phyloP scores from a whole-genome alignment of 441 rosid genomes.

The Syzygium malaccense region DNA sequence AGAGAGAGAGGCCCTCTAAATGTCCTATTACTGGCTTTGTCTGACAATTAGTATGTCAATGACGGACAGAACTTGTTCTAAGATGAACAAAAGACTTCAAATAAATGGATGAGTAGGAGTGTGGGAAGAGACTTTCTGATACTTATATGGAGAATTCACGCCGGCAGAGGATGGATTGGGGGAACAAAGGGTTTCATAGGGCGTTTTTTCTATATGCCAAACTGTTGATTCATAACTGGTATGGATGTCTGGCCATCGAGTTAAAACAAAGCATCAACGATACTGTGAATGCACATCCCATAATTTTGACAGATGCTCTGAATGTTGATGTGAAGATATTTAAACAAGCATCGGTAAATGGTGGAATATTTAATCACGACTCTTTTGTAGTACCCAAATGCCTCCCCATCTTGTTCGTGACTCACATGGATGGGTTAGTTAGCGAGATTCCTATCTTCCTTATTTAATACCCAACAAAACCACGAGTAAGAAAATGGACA shows the following conservation, averaged over 20 bases:
- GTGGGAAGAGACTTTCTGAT: background rate
- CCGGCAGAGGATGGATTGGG: fast-evolving
- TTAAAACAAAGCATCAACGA: background rate
- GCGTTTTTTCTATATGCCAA: background rate
- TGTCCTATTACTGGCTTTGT: background rate
- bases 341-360: background rate
- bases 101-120: background rate
- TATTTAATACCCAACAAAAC: background rate
- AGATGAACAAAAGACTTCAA: background rate
- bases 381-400: background rate
- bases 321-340: background rate
- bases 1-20: background rate
- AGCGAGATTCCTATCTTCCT: background rate
- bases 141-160: background rate
- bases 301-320: background rate
- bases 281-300: background rate
- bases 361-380: background rate
- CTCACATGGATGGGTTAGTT: background rate
- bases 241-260: no score
- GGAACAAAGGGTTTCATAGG: background rate
- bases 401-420: background rate
- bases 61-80: background rate
- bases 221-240: background rate
- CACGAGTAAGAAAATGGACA: background rate
- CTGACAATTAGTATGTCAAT: background rate